Evolutionary conservation across 352 stramenopile genomes (phyloP).

Genomic region (Phytophthora lateralis): DNA sequence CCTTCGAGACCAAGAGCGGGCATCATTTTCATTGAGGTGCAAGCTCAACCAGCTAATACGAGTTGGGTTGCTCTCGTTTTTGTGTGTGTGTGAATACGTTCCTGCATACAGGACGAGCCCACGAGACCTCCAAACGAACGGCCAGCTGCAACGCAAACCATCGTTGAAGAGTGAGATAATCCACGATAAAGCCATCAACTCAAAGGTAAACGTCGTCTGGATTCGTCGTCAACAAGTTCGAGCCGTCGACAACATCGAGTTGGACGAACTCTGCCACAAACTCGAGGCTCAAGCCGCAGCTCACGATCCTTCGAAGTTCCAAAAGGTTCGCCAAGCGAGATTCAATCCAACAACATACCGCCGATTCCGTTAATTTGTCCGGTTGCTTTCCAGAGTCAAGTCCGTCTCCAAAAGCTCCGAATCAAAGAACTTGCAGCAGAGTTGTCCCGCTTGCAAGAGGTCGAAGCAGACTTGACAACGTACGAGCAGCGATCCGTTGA

Average conservation of each 20-base stretch:
- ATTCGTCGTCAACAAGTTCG: constrained; percentile 13
- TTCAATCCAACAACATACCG: too few species aligned
- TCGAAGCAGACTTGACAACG: constrained; percentile 10
- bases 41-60: too few species aligned
- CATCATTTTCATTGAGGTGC: too few species aligned
- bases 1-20: too few species aligned
- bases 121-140: too few species aligned
- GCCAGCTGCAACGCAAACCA: too few species aligned
- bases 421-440: constrained; percentile 20
- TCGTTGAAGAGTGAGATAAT: too few species aligned
- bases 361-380: background rate
- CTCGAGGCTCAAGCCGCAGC: constrained; percentile 10
- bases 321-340: constrained; percentile 27
- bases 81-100: too few species aligned
- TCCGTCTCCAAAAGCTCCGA: constrained; percentile 4
- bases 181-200: too few species aligned
- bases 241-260: constrained; percentile 5
- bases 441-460: constrained; percentile 13
- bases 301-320: constrained; percentile 6
- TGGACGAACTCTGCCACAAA: constrained; percentile 11
- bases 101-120: too few species aligned
- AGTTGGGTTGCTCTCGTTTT: too few species aligned
- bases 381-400: constrained; percentile 9
- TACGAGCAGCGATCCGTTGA: constrained; percentile 22
- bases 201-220: too few species aligned